Percentiles rank a stretch among this genome's conserved stretches.
Conservation (phyloP, 352 stramenopile genomes). For the Phytophthora multivora region DNA sequence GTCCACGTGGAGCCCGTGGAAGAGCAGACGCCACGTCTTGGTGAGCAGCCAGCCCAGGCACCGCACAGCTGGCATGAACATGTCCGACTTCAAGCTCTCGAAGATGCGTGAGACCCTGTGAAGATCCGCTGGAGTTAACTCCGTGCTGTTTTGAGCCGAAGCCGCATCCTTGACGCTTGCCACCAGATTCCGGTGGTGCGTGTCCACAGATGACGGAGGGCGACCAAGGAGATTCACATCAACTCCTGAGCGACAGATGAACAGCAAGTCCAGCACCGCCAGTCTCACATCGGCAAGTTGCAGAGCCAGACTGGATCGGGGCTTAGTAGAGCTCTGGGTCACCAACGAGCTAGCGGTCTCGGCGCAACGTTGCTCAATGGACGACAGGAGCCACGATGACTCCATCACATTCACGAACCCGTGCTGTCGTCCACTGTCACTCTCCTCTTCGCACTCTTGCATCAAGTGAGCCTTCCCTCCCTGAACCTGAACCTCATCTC, state of each 20-base stretch:
- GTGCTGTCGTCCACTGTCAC: conserved; percentile 19
- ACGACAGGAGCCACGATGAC: conserved; percentile 71
- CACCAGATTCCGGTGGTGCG: conserved; percentile 54
- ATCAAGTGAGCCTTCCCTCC: conserved; percentile 5
- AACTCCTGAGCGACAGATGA: conserved; percentile 60
- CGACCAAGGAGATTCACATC: conserved; percentile 57
- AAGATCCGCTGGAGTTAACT: conserved; percentile 30
- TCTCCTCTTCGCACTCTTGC: conserved; percentile 3
- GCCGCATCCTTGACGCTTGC: conserved; percentile 31
- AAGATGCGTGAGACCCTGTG: conserved; percentile 66
- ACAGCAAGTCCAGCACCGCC: conserved; percentile 70
- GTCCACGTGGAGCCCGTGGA: conserved; percentile 74
- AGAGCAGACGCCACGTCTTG: conserved; percentile 81
- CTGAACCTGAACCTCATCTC: neutral
- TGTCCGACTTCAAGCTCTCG: conserved; percentile 67
- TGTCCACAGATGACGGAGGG: conserved; percentile 39
- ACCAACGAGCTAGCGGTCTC: conserved; percentile 40
- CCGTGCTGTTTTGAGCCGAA: neutral
- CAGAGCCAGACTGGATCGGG: conserved; percentile 17
- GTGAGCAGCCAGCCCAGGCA: conserved; percentile 79
- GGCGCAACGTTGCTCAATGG: conserved; percentile 64
- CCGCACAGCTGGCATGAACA: conserved; percentile 75
- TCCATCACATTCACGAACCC: conserved; percentile 82
- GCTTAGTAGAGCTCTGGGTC: conserved; percentile 20
- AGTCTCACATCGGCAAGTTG: conserved; percentile 55